phyloP scores from a whole-genome alignment of 495 filamentous ascomycete species.

The Xylona heveae region DNA sequence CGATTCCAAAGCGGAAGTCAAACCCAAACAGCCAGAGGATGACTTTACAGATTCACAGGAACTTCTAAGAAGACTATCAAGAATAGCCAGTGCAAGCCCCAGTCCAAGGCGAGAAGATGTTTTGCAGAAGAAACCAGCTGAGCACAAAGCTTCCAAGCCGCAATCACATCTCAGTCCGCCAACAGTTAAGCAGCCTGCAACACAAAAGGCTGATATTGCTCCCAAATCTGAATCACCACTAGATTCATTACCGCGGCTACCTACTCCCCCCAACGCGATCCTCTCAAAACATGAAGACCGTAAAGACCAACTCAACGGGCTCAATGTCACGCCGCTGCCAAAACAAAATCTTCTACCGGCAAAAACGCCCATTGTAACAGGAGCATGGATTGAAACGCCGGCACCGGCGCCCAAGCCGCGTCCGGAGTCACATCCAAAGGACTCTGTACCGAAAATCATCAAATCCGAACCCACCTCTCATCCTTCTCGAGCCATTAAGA shows the following conservation, averaged over 20 bases:
- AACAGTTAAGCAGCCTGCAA: conserved; percentile 20
- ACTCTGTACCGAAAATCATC: conserved; percentile 5
- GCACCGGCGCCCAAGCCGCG: conserved; percentile 6
- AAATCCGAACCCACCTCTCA: conserved; percentile 5
- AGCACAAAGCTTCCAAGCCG: too few species aligned
- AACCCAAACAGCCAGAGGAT: conserved; percentile 10
- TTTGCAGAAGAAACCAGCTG: too few species aligned
- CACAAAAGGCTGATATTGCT: too few species aligned
- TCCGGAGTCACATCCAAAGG: conserved; percentile 1
- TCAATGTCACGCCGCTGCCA: conserved; percentile 3
- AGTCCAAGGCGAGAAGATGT: too few species aligned
- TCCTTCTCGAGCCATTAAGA: too few species aligned
- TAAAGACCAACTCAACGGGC: conserved; percentile 3
- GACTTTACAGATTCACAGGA: conserved; percentile 37
- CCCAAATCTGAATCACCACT: too few species aligned
- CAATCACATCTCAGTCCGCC: conserved; percentile 11
- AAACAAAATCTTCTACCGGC: too few species aligned
- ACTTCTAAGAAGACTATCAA: conserved; percentile 39
- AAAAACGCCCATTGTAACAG: conserved; percentile 23
- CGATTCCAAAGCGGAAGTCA: conserved; percentile 4
- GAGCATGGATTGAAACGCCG: conserved; percentile 25
- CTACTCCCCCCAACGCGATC: too few species aligned
- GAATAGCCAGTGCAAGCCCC: conserved; percentile 35
- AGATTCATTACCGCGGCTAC: too few species aligned
- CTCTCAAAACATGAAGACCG: too few species aligned